Percentiles rank a stretch among this genome's conserved stretches.
Evolutionary conservation across 1,284 basidiomycete species (phyloP).

Genomic region (Cutaneotrichosporon sp.): DNA sequence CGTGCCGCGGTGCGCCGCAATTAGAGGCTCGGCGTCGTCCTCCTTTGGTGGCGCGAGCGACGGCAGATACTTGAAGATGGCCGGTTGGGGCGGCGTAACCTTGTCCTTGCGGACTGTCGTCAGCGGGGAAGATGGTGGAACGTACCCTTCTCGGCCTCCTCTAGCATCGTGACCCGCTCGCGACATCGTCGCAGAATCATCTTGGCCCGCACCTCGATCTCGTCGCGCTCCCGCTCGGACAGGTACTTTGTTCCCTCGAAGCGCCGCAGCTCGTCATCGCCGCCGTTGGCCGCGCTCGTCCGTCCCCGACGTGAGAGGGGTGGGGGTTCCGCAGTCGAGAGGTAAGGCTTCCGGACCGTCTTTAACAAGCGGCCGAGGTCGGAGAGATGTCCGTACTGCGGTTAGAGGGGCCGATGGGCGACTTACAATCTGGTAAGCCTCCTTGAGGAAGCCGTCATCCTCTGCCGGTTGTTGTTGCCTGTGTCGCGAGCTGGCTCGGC

Average conservation of each 20-base stretch:
- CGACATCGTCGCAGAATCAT: slow-evolving; percentile 58
- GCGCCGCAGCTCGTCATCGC: slow-evolving; percentile 30
- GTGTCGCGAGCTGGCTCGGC: slow-evolving; percentile 7
- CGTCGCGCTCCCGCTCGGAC: slow-evolving; percentile 59
- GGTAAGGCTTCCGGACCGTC: slow-evolving; percentile 50
- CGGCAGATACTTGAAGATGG: slow-evolving; percentile 45
- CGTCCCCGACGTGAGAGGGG: slow-evolving; percentile 31
- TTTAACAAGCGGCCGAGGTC: slow-evolving; percentile 39
- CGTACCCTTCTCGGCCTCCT: slow-evolving; percentile 56
- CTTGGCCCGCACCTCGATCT: slow-evolving; percentile 60
- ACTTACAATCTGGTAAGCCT: slow-evolving; percentile 53
- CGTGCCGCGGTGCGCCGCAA: slow-evolving; percentile 57
- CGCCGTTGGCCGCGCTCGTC: background rate
- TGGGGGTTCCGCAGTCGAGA: slow-evolving; percentile 43
- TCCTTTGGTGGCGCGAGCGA: slow-evolving; percentile 45
- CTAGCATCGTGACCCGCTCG: slow-evolving; percentile 57
- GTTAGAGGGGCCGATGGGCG: background rate
- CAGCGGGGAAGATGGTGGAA: background rate
- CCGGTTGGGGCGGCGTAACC: slow-evolving; percentile 23
- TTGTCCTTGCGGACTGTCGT: slow-evolving; percentile 33
- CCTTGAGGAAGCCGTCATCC: slow-evolving; percentile 48
- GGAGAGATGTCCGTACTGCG: slow-evolving; percentile 46
- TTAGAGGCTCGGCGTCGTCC: slow-evolving; percentile 37
- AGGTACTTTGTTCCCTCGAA: slow-evolving; percentile 55
- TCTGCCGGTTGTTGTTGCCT: background rate